Evolutionary conservation across 768 basidiomycete species (phyloP), one percentile per base, ranked within the genome.

Genomic region (Kwoniella europaea): DNA sequence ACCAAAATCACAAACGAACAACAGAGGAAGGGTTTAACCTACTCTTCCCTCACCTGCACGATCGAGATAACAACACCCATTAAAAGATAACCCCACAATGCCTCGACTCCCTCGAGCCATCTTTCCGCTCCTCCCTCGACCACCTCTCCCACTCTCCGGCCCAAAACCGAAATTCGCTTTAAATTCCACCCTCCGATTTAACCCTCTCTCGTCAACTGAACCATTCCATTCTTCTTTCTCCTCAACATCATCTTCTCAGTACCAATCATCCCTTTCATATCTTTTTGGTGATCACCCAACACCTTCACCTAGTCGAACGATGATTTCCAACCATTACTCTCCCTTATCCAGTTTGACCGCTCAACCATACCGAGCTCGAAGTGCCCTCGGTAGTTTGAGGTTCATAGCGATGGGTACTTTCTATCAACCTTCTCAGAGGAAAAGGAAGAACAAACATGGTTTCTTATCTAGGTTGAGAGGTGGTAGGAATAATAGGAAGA

Each of bases 341-440:
- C 56, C 61, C 5, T 29, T 59, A 3, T n/a, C 16, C 27, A 55
- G 29, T 29, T 15, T 59, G 42, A 43, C 29, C 55, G 35, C 52
- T 56, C 15, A 56, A 63, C 16, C 27, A 41, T 35, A 35, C 35
- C 35, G 35, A 35, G 35, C 35, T 24, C 42, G 57, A 59, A 59
- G 42, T 27, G 65, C 46, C 4, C 55, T 58, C 0, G 62, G 50
- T 89, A 90, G 55, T 42, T n/a, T 65, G 20, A 57, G 68, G 46
- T 63, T 63, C 46, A 52, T 63, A 7, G 68, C 68, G 20, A 70
- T 70, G 68, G 95, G 95, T 55, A 88, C 89, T n/a, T 93, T 95
- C 84, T 98, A 98, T 78, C 95, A 98, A 82, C 95, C 95, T n/a
- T 93, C 92, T 0, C 94, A 96, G 83, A 88, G 94, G 53, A 92